Evolutionary conservation across 2,329 filamentous ascomycete genomes (phyloP), one percentile per base, ranked within the genome.

Genomic region (Epichloe gansuensis): DNA sequence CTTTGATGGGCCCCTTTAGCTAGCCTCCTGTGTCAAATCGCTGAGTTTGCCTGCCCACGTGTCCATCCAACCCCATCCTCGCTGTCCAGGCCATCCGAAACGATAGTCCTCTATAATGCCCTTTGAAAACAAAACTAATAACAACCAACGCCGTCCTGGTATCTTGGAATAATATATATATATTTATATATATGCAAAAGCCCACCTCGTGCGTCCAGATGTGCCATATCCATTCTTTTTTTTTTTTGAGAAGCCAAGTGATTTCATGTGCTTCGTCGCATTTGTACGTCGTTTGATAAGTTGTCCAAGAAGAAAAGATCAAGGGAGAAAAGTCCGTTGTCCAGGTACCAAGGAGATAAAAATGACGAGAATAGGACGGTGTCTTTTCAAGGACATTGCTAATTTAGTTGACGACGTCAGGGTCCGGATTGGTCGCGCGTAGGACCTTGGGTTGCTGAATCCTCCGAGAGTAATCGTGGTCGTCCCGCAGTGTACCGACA

Each of bases 381-480:
- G 12, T 5, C 6, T n/a, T 15, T 15, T n/a, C 15, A 3, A 11
- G 15, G 21, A 13, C n/a, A 7, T 38, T 17, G 11, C 21, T 5
- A 3, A 34, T 21, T 50, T n/a, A 53, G 1, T 38, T 41, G 21
- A 56, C 42, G 21, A 56, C 42, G 23, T 61, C 66, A 1, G 77
- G 77, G 58, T 84, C 80, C 3, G 81, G 80, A 60, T 85, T 85
- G 34, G 72, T 80, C 8, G 80, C 80, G 57, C 81, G 73, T n/a
- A 85, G 70, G 7, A 83, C 78, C 60, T 76, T 70, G 9, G 75
- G 73, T 44, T 74, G 69, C 48, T 76, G 76, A 13, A 84, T 80
- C 58, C 74, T 72, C 57, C 81, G 71, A 41, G 81, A 83, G 61
- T 85, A 85, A 58, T 85, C 81, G 54, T 81, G 79, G 56, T 84